phyloP scores from a whole-genome alignment of 257 asterid genomes.

The Primulina eburnea region DNA sequence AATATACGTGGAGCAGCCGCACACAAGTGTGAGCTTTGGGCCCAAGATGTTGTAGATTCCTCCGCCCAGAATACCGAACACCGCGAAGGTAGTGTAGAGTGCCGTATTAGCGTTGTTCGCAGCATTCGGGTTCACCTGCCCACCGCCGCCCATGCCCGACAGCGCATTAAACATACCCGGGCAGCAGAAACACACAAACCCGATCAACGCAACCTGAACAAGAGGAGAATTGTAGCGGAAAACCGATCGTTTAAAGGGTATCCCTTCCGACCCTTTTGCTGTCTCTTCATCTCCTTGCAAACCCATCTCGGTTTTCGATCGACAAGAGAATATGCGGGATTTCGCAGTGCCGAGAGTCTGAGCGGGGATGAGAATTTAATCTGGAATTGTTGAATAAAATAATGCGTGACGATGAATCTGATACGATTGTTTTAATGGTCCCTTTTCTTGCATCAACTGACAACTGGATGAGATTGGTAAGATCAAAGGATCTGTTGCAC shows the following conservation, averaged over 20 bases:
- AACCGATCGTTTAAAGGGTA: slow-evolving; percentile 19
- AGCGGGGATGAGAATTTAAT: neutral
- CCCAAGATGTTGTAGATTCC: slow-evolving; percentile 88
- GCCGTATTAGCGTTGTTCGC: slow-evolving; percentile 97
- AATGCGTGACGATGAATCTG: neutral
- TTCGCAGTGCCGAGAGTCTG: neutral
- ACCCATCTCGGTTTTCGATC: slow-evolving; percentile 32
- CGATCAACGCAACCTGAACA: slow-evolving; percentile 66
- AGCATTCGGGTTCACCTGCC: slow-evolving; percentile 80
- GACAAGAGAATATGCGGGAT: neutral
- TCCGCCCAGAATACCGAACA: slow-evolving; percentile 88
- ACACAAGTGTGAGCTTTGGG: slow-evolving; percentile 57
- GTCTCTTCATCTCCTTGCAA: slow-evolving; percentile 29
- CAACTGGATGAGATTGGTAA: no score
- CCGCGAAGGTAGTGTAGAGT: slow-evolving; percentile 84
- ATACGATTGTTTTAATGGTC: no score
- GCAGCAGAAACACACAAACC: slow-evolving; percentile 89
- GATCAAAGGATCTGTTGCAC: neutral
- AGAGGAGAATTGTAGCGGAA: slow-evolving; percentile 79
- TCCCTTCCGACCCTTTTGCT: slow-evolving; percentile 18
- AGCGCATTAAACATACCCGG: slow-evolving; percentile 99
- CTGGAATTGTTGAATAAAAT: neutral
- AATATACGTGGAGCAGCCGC: slow-evolving; percentile 82
- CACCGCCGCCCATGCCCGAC: slow-evolving; percentile 96
- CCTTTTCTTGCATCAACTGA: neutral